These are phyloP conservation scores for Gryganskiella cystojenkinii DNA, from an alignment of 192 early-diverging fungal species.

Conservation along the genomic window DNA sequence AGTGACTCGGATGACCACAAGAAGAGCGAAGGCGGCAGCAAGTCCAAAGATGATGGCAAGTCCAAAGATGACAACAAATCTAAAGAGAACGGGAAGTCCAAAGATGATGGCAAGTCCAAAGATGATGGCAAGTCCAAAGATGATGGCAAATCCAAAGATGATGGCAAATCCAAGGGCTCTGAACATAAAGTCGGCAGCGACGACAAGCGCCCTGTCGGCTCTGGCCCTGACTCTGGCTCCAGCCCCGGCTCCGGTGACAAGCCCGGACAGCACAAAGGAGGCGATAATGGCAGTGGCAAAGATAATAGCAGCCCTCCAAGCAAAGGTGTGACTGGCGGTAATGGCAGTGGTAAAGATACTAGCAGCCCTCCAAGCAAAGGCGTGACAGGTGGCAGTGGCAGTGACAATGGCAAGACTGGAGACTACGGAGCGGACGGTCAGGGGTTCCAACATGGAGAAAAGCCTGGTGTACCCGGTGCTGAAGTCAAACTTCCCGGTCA, in stretches of 20 bases:
- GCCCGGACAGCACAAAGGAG: not conserved
- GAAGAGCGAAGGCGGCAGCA: not conserved
- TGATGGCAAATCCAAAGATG: conserved; percentile 1
- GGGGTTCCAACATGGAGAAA: too few relatives aligned
- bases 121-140: not conserved
- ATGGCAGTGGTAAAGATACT: too few relatives aligned
- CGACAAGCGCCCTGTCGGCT: too few relatives aligned
- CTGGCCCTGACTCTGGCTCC: too few relatives aligned
- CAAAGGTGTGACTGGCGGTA: not conserved
- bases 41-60: conserved; percentile 4
- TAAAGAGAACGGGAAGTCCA: not conserved
- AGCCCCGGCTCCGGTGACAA: too few relatives aligned
- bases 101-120: conserved; percentile 7
- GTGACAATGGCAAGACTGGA: not conserved
- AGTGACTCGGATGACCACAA: not conserved
- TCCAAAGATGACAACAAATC: not conserved
- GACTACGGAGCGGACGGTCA: not conserved
- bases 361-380: not conserved
- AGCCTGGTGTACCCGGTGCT: not conserved
- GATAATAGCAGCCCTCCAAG: not conserved
- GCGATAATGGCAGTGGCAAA: not conserved
- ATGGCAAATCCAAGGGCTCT: not conserved
- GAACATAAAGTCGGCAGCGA: too few relatives aligned
- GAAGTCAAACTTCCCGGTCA: not conserved
- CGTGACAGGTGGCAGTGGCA: not conserved